Base-by-base conservation (phyloP, 768 basidiomycete species). In the Pleurotus giganteus region DNA sequence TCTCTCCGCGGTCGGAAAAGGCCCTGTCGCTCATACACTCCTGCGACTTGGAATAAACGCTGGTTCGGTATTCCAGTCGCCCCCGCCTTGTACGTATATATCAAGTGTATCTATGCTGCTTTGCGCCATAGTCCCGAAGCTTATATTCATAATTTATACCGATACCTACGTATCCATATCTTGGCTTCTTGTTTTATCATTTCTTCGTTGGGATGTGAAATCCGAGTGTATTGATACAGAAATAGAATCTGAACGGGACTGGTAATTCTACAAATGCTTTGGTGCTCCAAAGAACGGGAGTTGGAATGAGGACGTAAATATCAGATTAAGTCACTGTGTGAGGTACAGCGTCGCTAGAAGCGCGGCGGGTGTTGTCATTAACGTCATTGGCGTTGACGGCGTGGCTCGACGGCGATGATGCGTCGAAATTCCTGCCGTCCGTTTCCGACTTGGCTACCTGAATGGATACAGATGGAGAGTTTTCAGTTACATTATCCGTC, bases 1-100 rank as follows among this genome's bases (percentile, higher is more conserved):
- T 86, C 58, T 80, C 71, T 61, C 84, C 85, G n/a, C 79, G 85
- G 19, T 85, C 82, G 2, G 76, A 78, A 50, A 80, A 76, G 60
- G 80, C 84, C 9, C 62, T 81, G 43, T 72, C 78, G 17, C 63
- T 85, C 29, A 82, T 85, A 45, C 77, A 78, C 24, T 70, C 74
- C 23, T 79, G 81, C 59, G 71, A 70, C 51, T 57, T 52, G 31
- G 59, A 60, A 24, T 55, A 52, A 61, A 24, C 19, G n/a, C n/a
- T 15, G 8, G 32, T 13, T 49, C 59, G 55, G 51, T 17, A 27
- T 51, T 43, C 29, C 37, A 29, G 44, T 34, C 52, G 28, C 46
- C 57, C 26, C 27, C 44, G 57, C 61, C 55, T 50, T 60, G 11
- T 36, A 36, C 34, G 11, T 36, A 36, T 36, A 36, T 36, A 1